A percentile compares a stretch with the other conserved stretches of the same genome.
phyloP scores from a whole-genome alignment of 2,329 filamentous ascomycete species.

The Neurospora sp. region DNA sequence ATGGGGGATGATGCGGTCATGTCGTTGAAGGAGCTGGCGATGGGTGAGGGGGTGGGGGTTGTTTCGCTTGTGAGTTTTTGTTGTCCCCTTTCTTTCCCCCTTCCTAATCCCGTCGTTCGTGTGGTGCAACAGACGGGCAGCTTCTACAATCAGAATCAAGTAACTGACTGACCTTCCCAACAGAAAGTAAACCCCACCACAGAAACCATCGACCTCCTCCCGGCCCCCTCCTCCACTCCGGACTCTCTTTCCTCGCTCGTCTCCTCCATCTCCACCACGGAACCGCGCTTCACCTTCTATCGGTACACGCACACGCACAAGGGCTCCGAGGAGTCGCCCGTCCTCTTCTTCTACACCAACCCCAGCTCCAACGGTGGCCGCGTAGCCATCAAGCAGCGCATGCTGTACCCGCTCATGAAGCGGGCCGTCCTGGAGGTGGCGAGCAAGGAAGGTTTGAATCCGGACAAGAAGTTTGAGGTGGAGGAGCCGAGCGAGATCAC shows the following conservation, averaged over 20 bases:
- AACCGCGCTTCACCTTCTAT: conserved; percentile 74
- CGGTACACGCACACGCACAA: conserved; percentile 50
- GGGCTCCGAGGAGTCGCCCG: conserved; percentile 42
- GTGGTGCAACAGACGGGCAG: too few species aligned
- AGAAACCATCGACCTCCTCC: conserved; percentile 60
- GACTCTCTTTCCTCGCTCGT: conserved; percentile 45
- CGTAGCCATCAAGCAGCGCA: conserved; percentile 64
- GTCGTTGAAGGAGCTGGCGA: conserved; percentile 50
- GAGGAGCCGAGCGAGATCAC: conserved; percentile 62
- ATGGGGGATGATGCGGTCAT: conserved; percentile 53
- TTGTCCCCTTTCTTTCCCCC: background rate
- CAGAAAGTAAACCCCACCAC: conserved; percentile 63
- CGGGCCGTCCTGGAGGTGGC: conserved; percentile 57
- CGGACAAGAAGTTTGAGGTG: conserved; percentile 63
- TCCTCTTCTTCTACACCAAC: conserved; percentile 79
- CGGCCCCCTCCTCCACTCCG: conserved; percentile 30
- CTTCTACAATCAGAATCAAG: too few species aligned
- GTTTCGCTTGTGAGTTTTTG: conserved; percentile 39
- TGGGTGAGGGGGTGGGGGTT: conserved; percentile 25
- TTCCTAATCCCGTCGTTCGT: too few species aligned
- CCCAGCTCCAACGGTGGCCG: conserved; percentile 55
- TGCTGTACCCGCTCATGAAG: conserved; percentile 72
- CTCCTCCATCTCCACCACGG: conserved; percentile 50
- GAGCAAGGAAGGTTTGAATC: conserved; percentile 51
- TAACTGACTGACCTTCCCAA: too few species aligned